Evolutionary conservation across 2,329 filamentous ascomycete genomes (phyloP), one percentile per base, ranked within the genome.

Genomic region (Rhynchosporium secalis): DNA sequence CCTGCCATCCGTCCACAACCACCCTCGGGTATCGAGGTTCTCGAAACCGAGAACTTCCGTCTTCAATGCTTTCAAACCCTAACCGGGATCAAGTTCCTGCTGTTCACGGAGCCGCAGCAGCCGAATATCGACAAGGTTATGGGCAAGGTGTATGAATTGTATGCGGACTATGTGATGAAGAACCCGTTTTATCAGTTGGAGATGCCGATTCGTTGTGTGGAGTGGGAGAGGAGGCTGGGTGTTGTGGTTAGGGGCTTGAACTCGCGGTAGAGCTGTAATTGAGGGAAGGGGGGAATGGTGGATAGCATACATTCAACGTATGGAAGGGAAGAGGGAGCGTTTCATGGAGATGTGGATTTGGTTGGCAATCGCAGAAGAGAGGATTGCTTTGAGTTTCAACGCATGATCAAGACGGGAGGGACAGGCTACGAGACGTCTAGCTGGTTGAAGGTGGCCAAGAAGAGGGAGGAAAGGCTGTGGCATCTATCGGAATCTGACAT

Each of bases 141-240:
- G 70, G 84, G 86, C 74, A 89, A 86, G 75, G 88, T 97, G 71
- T 98, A 99, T 76, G 95, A 98, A 75, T 79, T 98, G 58, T 99
- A 98, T 79, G 85, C 91, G 56, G 95, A 99, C 77, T 98, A 91
- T 75, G 95, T 99, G 70, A 98, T 97, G 92, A 99, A 98, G 82
- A 99, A 99, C 76, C 95, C 95, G 0, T 99, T 99, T 74, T 98
- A 98, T 78, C 93, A 95, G 73, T 82, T 96, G 62, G 95, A 99
- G 79, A 99, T 98, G 93, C 95, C 95, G 6, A 86, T 99, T 59
- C 83, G 95, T 65, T 96, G 95, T 77, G 95, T 98, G 74, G 90
- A 92, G 70, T 99, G 97, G 79, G 95, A 99, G 76, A 83, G 93
- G 70, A 91, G 91, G 76, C 76, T 97, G 67, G 83, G 85, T 68